phyloP scores from a whole-genome alignment of 2,329 filamentous ascomycete species.

The Rhinocladiella similis region DNA sequence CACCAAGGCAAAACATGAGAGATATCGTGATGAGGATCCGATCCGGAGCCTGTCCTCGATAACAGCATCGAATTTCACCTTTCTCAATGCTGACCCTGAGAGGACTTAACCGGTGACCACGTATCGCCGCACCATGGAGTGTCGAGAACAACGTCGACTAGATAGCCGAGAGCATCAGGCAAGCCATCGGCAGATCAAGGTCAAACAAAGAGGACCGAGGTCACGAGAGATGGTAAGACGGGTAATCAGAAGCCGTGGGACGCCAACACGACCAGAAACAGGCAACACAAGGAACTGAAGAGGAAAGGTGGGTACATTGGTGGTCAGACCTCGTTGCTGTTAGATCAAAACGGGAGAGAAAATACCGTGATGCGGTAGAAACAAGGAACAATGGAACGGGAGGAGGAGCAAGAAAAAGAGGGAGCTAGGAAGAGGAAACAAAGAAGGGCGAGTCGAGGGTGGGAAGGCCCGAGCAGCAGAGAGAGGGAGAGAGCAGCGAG shows the following conservation, averaged over 20 bases:
- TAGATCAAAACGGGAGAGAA: not conserved
- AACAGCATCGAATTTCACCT: too few relatives aligned
- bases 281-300: not conserved
- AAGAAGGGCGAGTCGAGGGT: constrained; percentile 6
- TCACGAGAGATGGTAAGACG: not conserved
- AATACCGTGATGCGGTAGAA: not conserved
- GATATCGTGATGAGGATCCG: not conserved
- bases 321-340: not conserved
- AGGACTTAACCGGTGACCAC: too few relatives aligned
- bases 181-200: too few relatives aligned
- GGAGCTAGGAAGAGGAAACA: constrained; percentile 2
- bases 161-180: too few relatives aligned
- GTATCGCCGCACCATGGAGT: too few relatives aligned
- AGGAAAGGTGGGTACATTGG: not conserved
- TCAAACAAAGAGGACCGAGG: too few relatives aligned
- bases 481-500: not conserved
- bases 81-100: too few relatives aligned
- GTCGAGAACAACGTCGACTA: too few relatives aligned
- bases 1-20: not conserved
- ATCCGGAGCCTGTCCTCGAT: too few relatives aligned
- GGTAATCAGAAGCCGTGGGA: not conserved
- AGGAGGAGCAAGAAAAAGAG: constrained; percentile 24
- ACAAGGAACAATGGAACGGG: constrained; percentile 9
- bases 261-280: not conserved
- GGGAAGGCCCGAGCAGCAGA: not conserved